Evolutionary conservation across 805 yeast species (phyloP), one percentile per base, ranked within the genome.

Genomic region (Myxozyma lipomycoides): DNA sequence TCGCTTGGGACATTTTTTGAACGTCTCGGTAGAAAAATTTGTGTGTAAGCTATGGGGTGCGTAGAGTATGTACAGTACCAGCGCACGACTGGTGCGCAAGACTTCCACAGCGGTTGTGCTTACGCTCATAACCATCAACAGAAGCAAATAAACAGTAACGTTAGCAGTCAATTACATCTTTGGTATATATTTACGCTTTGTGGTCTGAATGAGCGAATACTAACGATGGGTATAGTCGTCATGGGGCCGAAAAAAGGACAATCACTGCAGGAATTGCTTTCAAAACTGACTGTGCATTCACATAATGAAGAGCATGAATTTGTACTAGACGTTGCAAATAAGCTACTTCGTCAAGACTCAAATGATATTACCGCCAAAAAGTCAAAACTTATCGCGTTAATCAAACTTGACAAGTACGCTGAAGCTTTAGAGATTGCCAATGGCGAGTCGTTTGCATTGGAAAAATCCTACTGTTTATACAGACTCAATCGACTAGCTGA

Each of bases 401-500:
- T 81, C 63, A 79, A 79, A 59, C 66, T 77, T 50, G 88, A 83
- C 63, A 70, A 72, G 54, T 83, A 78, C 65, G 64, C 63, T 37
- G 67, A 70, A 43, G 87, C 85, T 0, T 58, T 66, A 18, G 68
- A 73, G 47, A 58, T 77, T 34, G 59, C 79, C 43, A 12, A 28
- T 9, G 61, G 67, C n/a, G 65, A 70, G 36, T 40, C 62, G 34
- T 35, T 46, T 35, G 56, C 61, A 4, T 62, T 78, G 45, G 86
- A 80, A 61, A 69, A 71, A 25, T 80, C 82, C 2, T 84, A 84
- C 60, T 70, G 81, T 5, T 74, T 74, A 61, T 84, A 84, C 67
- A 78, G 81, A 55, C 60, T 76, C 4, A 85, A 82, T 19, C 62
- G 74, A 41, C 64, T 74, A 28, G 70, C 58, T 4, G 55, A 52